Conservation (phyloP, 176 grass and related monocot species). For the Olyra latifolia region DNA sequence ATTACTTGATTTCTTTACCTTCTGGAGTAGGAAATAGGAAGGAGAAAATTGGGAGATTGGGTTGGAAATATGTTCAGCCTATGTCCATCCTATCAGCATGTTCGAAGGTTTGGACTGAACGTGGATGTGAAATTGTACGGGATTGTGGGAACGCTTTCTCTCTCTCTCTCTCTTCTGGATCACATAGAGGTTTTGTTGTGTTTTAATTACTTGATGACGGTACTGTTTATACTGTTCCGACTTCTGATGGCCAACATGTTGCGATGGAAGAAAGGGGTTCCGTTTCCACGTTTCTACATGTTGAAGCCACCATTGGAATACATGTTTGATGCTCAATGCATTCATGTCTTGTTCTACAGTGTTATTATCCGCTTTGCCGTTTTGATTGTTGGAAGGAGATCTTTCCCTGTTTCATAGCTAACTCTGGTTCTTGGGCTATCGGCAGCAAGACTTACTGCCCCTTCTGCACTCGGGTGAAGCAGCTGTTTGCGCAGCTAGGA, state of each 20-base stretch:
- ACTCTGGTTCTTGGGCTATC: background rate
- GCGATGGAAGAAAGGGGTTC: background rate
- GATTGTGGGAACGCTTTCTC: no score
- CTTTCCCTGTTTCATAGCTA: background rate
- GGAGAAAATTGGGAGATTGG: background rate
- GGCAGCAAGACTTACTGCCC: slow-evolving; percentile 69
- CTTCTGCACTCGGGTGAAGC: slow-evolving; percentile 54
- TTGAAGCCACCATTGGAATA: background rate
- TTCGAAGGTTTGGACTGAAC: background rate
- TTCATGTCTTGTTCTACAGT: background rate
- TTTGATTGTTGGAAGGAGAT: background rate
- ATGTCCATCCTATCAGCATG: background rate
- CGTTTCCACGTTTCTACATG: background rate
- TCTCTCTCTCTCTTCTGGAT: no score
- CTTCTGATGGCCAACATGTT: background rate
- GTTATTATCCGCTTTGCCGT: background rate
- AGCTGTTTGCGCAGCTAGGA: slow-evolving; percentile 57
- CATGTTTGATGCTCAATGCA: background rate
- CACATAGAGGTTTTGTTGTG: no score
- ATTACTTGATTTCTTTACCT: background rate
- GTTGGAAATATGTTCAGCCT: background rate
- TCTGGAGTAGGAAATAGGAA: background rate
- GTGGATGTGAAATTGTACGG: background rate
- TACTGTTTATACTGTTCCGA: background rate
- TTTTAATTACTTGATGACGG: background rate